phyloP scores from a whole-genome alignment of 192 early-diverging fungal genomes.

The Umbelopsis isabellina region DNA sequence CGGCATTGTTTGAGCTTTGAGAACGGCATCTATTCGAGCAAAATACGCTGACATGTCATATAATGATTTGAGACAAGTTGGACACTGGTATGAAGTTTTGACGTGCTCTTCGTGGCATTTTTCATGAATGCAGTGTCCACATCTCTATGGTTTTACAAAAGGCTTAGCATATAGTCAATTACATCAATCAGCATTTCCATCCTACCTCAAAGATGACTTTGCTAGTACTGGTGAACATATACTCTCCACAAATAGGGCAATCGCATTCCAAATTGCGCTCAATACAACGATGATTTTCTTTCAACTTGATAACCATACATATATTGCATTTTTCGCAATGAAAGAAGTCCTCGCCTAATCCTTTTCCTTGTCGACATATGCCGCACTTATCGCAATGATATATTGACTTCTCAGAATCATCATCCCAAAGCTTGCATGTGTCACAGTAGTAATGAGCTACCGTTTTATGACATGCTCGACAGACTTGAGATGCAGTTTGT shows the following conservation, averaged over 20 bases:
- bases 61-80: constrained; percentile 91
- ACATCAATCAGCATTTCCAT: background rate
- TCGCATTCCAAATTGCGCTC: constrained; percentile 90
- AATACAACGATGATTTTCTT: constrained; percentile 85
- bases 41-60: constrained; percentile 85
- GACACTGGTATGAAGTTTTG: constrained; percentile 93
- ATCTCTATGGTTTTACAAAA: constrained; percentile 55
- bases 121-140: constrained; percentile 92
- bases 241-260: constrained; percentile 97
- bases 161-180: background rate
- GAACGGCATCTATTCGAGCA: constrained; percentile 76
- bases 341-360: constrained; percentile 79
- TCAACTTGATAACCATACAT: constrained; percentile 79
- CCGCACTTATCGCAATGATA: constrained; percentile 95
- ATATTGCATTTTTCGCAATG: constrained; percentile 93
- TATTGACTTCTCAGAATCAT: constrained; percentile 78
- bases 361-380: constrained; percentile 88
- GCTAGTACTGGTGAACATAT: constrained; percentile 86
- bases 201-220: constrained; percentile 84
- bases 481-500: constrained; percentile 79
- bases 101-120: constrained; percentile 83
- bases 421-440: constrained; percentile 91
- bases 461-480: constrained; percentile 65
- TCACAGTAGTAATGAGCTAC: constrained; percentile 87
- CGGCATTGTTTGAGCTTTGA: constrained; percentile 88